Conservation (phyloP, 768 basidiomycete species). For the Tylopilus subfusipes region DNA sequence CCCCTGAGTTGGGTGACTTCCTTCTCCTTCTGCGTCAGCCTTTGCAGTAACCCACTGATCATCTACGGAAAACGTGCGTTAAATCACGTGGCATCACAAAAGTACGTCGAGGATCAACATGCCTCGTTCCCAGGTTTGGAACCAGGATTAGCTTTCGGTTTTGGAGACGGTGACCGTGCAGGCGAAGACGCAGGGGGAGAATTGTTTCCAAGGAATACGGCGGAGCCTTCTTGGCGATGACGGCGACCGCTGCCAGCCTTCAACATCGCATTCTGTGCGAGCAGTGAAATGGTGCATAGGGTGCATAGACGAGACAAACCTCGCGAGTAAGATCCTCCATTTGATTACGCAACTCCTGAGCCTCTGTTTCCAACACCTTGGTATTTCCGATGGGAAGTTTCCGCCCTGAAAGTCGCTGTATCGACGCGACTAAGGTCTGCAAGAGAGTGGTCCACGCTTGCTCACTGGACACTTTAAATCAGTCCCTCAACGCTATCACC, state of each 20-base stretch:
- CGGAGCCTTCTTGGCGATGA: constrained; percentile 18
- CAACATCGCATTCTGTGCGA: constrained; percentile 6
- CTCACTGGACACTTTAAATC: constrained; percentile 43
- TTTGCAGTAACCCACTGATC: constrained; percentile 72
- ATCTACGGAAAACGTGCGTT: constrained; percentile 36
- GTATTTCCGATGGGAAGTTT: constrained; percentile 51
- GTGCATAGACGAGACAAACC: constrained; percentile 36
- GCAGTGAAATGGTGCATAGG: neutral
- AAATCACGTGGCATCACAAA: neutral
- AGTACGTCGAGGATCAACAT: constrained; percentile 6
- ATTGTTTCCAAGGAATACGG: constrained; percentile 13
- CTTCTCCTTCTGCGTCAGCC: constrained; percentile 81
- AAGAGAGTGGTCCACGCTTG: constrained; percentile 63
- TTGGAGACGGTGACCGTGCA: constrained; percentile 17
- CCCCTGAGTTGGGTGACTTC: constrained; percentile 71
- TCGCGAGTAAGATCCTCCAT: constrained; percentile 66
- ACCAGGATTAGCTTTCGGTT: constrained; percentile 35
- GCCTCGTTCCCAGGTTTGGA: constrained; percentile 60
- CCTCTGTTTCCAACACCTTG: constrained; percentile 50
- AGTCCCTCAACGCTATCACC: constrained; percentile 9
- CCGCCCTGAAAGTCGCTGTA: constrained; percentile 65
- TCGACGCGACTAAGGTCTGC: constrained; percentile 54
- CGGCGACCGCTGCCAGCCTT: neutral
- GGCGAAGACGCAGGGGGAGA: neutral
- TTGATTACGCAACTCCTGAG: constrained; percentile 53